Evolutionary conservation across 805 yeast genomes (phyloP).

Genomic region (Nakazawaea laoshanensis): DNA sequence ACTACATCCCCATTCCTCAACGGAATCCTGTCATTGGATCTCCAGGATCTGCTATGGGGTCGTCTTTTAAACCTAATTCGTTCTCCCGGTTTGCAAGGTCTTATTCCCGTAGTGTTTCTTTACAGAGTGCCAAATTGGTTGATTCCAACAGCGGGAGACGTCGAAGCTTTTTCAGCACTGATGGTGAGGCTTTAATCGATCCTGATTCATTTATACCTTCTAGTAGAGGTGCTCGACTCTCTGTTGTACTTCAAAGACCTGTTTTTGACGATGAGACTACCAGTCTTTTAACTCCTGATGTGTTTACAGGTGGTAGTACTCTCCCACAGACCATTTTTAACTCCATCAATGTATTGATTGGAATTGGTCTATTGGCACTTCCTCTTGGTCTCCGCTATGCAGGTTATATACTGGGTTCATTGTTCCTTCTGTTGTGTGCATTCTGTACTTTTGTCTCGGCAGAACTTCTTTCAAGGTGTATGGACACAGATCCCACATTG

Average conservation of each 20-base stretch:
- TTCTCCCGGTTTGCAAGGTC: conserved; percentile 75
- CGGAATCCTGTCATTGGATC: too few relatives aligned
- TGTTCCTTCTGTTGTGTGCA: conserved; percentile 54
- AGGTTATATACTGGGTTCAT: conserved; percentile 60
- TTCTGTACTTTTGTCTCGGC: conserved; percentile 71
- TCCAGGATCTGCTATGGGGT: too few relatives aligned
- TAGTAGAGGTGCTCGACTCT: conserved; percentile 52
- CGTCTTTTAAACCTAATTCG: too few relatives aligned
- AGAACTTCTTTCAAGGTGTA: conserved; percentile 57
- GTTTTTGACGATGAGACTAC: conserved; percentile 20
- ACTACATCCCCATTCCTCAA: too few relatives aligned
- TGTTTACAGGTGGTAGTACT: conserved; percentile 74
- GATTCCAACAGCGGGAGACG: conserved; percentile 48
- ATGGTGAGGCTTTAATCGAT: conserved; percentile 57
- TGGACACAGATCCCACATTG: conserved; percentile 73
- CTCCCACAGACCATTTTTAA: conserved; percentile 65
- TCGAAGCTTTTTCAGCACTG: conserved; percentile 56
- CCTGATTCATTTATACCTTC: conserved; percentile 64
- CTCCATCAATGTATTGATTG: conserved; percentile 57
- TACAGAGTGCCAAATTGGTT: conserved; percentile 28
- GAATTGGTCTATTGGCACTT: conserved; percentile 59
- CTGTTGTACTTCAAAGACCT: conserved; percentile 34
- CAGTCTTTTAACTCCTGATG: conserved; percentile 52
- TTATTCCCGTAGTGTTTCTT: conserved; percentile 68
- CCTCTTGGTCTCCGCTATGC: conserved; percentile 58